These are phyloP conservation scores for Phytopythium cucurbitacearum DNA, from an alignment of 352 stramenopile species.

Conservation along the genomic window DNA sequence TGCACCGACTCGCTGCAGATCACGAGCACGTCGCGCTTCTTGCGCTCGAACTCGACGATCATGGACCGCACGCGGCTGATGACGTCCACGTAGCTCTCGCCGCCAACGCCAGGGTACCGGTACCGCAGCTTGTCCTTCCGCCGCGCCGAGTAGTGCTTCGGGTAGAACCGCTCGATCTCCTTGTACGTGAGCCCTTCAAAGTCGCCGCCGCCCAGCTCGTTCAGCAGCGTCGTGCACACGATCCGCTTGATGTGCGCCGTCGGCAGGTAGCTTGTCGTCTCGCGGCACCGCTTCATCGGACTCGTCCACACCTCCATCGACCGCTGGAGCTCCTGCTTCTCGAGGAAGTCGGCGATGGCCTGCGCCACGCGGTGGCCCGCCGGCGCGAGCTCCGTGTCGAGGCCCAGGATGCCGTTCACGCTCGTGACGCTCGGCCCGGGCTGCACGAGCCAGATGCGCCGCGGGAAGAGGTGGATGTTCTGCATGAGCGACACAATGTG, in stretches of 20 bases:
- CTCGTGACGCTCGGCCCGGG: constrained; percentile 80
- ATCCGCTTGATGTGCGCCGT: constrained; percentile 69
- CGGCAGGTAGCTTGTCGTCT: constrained; percentile 66
- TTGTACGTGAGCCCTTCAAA: constrained; percentile 87
- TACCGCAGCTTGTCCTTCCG: constrained; percentile 91
- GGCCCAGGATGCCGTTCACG: constrained; percentile 68
- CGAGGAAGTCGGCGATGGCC: constrained; percentile 84
- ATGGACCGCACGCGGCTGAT: constrained; percentile 89
- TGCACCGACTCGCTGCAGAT: constrained; percentile 81
- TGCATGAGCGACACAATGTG: constrained; percentile 85
- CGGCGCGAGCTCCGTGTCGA: constrained; percentile 80
- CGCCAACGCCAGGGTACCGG: constrained; percentile 85
- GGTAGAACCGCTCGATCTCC: constrained; percentile 84
- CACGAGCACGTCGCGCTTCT: constrained; percentile 85
- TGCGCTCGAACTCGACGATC: constrained; percentile 91
- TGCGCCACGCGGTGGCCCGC: constrained; percentile 76
- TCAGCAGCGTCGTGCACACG: constrained; percentile 87
- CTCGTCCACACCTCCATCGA: constrained; percentile 78
- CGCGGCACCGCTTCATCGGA: constrained; percentile 75
- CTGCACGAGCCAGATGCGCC: constrained; percentile 88
- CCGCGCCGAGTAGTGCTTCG: constrained; percentile 79
- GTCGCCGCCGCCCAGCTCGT: constrained; percentile 88
- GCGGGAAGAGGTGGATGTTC: constrained; percentile 91
- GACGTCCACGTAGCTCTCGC: constrained; percentile 93
- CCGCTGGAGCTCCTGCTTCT: constrained; percentile 65